Base-by-base conservation (phyloP, 257 asterid species). In the Solanum tarijense region DNA sequence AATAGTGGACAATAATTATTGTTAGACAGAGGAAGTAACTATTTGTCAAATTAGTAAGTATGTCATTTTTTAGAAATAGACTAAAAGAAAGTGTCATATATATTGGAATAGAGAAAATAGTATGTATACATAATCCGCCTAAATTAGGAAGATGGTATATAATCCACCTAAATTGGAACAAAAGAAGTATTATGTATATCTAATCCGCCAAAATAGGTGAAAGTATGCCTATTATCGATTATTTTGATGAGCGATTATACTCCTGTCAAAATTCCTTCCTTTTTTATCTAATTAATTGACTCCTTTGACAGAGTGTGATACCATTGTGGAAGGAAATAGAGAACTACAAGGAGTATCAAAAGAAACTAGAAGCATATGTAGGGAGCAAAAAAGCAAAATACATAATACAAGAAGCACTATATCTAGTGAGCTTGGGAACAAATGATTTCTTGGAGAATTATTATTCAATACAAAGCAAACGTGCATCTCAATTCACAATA, bases 371-470 rank as follows among this genome's bases (percentile, higher is more conserved):
- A 85, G 89, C 92, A 83, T 91, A 92, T 83, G 46, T 60, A 4
- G 99, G 99, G 4, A 90, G 34, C 2, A 5, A 83, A 36, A 92
- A 92, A 79, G 94, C 96, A 86, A 87, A 92, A 5, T 18, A 20
- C 52, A 88, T 94, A 74, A 93, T 94, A 31, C 87, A 35, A 4
- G 98, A 94, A 82, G 93, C 99, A 13, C 89, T 97, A 21, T 95
- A 97, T 20, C 5, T 96, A 5, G 88, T 94, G 34, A 96, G 98
- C 93, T 41, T 94, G 38, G 99, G 99, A 88, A 95, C 99, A 90
- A 97, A 97, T 69, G 99, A 97, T 90, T 95, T 94, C 92, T 90
- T 97, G 1, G 98, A 97, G n/a, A 97, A 97, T 84, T 97, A 97
- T 92, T 97, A 95, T 91, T 90, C 93, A 29, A 85, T 93, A 68